Base-by-base conservation (phyloP, 768 basidiomycete genomes). In the Mycena capillaripes region DNA sequence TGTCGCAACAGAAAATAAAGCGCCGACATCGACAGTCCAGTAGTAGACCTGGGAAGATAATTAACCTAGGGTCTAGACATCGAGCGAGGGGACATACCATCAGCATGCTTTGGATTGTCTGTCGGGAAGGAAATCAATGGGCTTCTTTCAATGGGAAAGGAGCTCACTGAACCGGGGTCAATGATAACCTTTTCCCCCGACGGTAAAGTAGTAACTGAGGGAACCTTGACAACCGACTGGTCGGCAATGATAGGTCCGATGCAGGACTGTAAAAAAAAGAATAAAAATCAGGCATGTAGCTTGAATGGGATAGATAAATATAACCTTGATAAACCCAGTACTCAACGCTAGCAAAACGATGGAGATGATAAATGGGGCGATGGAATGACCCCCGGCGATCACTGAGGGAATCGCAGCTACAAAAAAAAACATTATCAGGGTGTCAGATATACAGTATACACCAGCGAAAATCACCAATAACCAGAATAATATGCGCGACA, bases 181-280 rank as follows among this genome's bases (percentile, higher is more conserved):
- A 84, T 75, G 62, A 83, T 78, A 32, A 84, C 82, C 14, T 71
- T 72, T 64, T 81, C 78, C 1, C 83, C 83, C 11, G 76, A 73
- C 0, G 69, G 57, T 11, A 79, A 58, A 21, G 71, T 76, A 11
- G 61, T 65, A 25, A 80, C 69, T 34, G 68, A 75, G 23, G 72
- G 75, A n/a, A 66, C 66, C 23, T 76, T 75, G 34, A 70, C 63
- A n/a, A 56, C 64, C 40, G 70, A 71, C 71, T 85, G 84, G 68
- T 84, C 84, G 12, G 82, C 83, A 44, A 85, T 78, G 62, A 84
- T 78, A 44, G 83, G 83, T 17, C 76, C 77, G 57, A 85, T 77
- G 76, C 81, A 82, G 2, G 77, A 73, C 82, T 82, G 23, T 9
- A 21, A n/a, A n/a, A n/a, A n/a, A n/a, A n/a, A n/a, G n/a, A n/a